These are phyloP conservation scores for Cercospora janseana DNA, from an alignment of 2,329 filamentous ascomycete species.

Conservation along the genomic window DNA sequence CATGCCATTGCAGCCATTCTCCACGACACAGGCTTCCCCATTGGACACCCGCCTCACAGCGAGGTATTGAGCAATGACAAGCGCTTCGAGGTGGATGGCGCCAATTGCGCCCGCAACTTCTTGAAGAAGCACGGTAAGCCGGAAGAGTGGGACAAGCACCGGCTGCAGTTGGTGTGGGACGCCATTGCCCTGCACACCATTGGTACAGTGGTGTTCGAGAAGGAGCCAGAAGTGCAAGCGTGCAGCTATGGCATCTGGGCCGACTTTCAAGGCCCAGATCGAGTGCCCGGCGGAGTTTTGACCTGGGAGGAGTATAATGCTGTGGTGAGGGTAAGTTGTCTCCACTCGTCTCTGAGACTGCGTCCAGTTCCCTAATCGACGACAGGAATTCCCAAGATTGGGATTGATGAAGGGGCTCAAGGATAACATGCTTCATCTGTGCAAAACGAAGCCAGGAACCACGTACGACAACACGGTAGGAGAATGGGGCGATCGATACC, in stretches of 20 bases:
- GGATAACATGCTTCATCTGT: conserved; percentile 43
- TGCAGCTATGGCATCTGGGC: conserved; percentile 28
- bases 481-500: conserved; percentile 39
- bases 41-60: conserved; percentile 44
- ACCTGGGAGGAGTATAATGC: conserved; percentile 27
- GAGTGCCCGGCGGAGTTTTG: conserved; percentile 22
- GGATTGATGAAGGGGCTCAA: conserved; percentile 40
- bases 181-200: conserved; percentile 50
- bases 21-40: conserved; percentile 43
- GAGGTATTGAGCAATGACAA: conserved; percentile 44
- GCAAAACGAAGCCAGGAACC: conserved; percentile 43
- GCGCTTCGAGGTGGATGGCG: conserved; percentile 54
- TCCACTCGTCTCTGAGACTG: not conserved
- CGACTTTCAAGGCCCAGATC: conserved; percentile 26
- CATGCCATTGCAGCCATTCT: conserved; percentile 30
- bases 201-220: conserved; percentile 42
- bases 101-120: conserved; percentile 46
- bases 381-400: conserved; percentile 37
- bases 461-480: conserved; percentile 41
- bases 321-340: conserved; percentile 18
- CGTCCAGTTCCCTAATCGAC: not conserved
- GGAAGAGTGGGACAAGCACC: conserved; percentile 41
- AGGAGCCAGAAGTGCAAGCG: conserved; percentile 45
- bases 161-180: conserved; percentile 51
- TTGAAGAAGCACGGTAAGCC: conserved; percentile 31